Percentiles rank a stretch among this genome's conserved stretches.
These are phyloP conservation scores for Lantana camara DNA, from an alignment of 257 asterid species.

Conservation along the genomic window DNA sequence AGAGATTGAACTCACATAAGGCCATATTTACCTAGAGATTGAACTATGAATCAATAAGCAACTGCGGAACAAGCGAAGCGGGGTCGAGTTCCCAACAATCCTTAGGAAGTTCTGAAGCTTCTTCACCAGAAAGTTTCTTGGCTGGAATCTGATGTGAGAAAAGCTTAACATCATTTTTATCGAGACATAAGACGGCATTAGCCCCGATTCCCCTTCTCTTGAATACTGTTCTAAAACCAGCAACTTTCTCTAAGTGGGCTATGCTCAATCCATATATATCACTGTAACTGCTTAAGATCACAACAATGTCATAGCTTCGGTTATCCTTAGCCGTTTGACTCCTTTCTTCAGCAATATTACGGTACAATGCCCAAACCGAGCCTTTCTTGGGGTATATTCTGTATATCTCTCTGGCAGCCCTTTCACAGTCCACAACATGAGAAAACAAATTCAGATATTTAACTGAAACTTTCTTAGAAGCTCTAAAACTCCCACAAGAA, in stretches of 20 bases:
- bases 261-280: constrained; percentile 72
- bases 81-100: constrained; percentile 96
- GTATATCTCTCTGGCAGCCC: constrained; percentile 71
- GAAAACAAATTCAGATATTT: constrained; percentile 68
- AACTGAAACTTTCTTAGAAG: constrained; percentile 48
- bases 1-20: constrained; percentile 13
- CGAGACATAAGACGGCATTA: constrained; percentile 51
- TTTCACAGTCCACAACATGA: constrained; percentile 66
- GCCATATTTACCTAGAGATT: constrained; percentile 21
- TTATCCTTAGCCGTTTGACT: constrained; percentile 28
- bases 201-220: constrained; percentile 73
- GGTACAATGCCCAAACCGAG: constrained; percentile 81
- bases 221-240: constrained; percentile 67
- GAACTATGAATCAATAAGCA: constrained; percentile 26
- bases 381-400: constrained; percentile 80
- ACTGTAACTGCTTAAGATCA: constrained; percentile 61
- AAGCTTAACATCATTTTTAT: constrained; percentile 45
- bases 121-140: constrained; percentile 72
- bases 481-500: constrained; percentile 78
- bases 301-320: constrained; percentile 49
- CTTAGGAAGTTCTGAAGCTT: constrained; percentile 60
- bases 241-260: constrained; percentile 71
- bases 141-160: constrained; percentile 89
- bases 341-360: constrained; percentile 33
- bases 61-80: constrained; percentile 55